Percentiles rank a stretch among this genome's conserved stretches.
phyloP scores from a whole-genome alignment of 2,329 filamentous ascomycete genomes.

The Microsporum ferrugineum region DNA sequence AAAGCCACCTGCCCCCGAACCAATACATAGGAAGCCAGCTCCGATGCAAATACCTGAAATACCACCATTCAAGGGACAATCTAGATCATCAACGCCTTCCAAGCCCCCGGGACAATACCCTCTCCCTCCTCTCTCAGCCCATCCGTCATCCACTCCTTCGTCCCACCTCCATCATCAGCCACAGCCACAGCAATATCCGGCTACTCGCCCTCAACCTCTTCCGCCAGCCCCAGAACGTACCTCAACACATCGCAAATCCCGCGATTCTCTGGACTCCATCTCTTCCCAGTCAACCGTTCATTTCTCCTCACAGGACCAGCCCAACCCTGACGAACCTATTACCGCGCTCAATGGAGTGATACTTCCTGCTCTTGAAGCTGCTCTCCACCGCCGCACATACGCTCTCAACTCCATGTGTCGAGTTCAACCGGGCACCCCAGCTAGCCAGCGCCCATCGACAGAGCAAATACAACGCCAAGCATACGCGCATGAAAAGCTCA shows the following conservation, averaged over 20 bases:
- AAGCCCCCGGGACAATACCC: conserved; percentile 18
- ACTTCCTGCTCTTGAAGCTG: conserved; percentile 81
- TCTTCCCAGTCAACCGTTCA: conserved; percentile 44
- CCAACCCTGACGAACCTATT: conserved; percentile 48
- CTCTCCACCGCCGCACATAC: conserved; percentile 64
- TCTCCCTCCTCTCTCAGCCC: conserved; percentile 20
- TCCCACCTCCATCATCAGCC: conserved; percentile 7
- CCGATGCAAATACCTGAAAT: conserved; percentile 24
- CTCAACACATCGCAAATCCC: not conserved
- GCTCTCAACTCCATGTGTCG: conserved; percentile 38
- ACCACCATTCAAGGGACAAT: conserved; percentile 23
- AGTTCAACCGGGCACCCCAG: conserved; percentile 42
- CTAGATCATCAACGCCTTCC: conserved; percentile 16
- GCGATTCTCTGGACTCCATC: conserved; percentile 8
- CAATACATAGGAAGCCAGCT: conserved; percentile 18
- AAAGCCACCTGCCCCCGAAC: conserved; percentile 10
- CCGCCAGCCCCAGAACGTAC: not conserved
- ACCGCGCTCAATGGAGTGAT: conserved; percentile 86
- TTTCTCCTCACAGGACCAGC: conserved; percentile 28
- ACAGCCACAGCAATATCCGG: not conserved
- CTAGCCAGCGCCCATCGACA: conserved; percentile 34
- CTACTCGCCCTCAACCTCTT: conserved; percentile 3
- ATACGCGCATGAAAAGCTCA: conserved; percentile 71
- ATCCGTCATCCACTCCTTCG: conserved; percentile 13
- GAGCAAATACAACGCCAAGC: conserved; percentile 53